Evolutionary conservation across 768 basidiomycete genomes (phyloP).

Genomic region (Mycena amicta): DNA sequence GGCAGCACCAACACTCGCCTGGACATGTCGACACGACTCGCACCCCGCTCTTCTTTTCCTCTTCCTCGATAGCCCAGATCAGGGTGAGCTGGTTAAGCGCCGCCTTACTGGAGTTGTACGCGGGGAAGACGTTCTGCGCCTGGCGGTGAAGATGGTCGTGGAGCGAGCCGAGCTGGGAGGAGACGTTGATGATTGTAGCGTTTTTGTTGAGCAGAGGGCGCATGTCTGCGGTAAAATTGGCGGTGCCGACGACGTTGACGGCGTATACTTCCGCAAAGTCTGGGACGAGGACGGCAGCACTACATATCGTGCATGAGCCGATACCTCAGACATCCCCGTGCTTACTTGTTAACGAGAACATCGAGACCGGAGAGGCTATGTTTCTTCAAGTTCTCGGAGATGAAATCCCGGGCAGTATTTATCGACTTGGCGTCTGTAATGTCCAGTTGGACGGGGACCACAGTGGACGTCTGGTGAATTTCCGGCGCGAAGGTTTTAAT

Average conservation of each 20-base stretch:
- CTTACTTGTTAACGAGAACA: conserved; percentile 17
- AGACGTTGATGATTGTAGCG: conserved; percentile 16
- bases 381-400: background rate
- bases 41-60: conserved; percentile 2
- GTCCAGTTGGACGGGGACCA: conserved; percentile 19
- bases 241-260: conserved; percentile 15
- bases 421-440: conserved; percentile 18
- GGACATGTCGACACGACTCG: conserved; percentile 12
- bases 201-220: conserved; percentile 8
- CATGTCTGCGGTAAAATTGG: conserved; percentile 2
- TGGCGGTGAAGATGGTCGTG: background rate
- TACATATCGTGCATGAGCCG: background rate
- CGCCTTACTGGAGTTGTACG: conserved; percentile 13
- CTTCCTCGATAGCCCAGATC: conserved; percentile 14
- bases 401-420: background rate
- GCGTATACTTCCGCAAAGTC: conserved; percentile 1
- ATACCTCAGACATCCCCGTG: background rate
- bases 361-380: conserved; percentile 1
- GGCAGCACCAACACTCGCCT: background rate
- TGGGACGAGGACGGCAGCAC: background rate
- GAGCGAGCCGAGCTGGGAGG: conserved; percentile 5
- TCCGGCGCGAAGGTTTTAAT: conserved; percentile 1
- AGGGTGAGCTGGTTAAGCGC: conserved; percentile 16
- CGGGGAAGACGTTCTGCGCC: background rate
- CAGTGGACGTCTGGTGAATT: conserved; percentile 7